Evolutionary conservation across 371 early-diverging fungal genomes (phyloP), one percentile per base, ranked within the genome.

Genomic region (Mortierella sp.): DNA sequence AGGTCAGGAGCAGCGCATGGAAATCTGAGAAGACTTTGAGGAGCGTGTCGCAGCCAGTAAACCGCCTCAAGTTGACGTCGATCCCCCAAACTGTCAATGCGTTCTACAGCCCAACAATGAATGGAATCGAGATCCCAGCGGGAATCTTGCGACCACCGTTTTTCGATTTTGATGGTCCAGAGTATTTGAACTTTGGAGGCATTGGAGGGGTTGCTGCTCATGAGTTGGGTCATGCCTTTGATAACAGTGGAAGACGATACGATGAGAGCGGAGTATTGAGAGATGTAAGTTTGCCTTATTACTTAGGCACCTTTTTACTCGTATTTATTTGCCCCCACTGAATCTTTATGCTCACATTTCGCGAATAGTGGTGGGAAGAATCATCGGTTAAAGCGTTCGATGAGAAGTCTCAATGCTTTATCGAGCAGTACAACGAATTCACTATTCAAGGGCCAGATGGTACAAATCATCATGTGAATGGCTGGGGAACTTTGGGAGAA

Each of bases 401-500:
- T 12, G 67, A 85, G 39, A 76, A 77, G 51, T 73, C 90, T 0
- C 76, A 87, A 67, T 91, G 93, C 75, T 94, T 91, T 80, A 79
- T 91, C 6, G 67, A 90, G 45, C 93, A 93, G 69, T 94, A 92
- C 73, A 84, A 74, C 9, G 71, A 72, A 35, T 43, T n/a, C 11
- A 63, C 76, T 14, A 28, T 73, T 26, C 43, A 55, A 22, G 76
- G 70, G 1, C 45, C 65, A 0, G 70, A 65, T 61, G 75, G 70
- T 30, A 69, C 62, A 30, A 63, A 70, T 9, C 74, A 75, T 30
- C 59, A 84, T 66, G 84, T 93, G 30, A 87, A 91, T 72, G 91
- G 92, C 51, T 76, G 87, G 69, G 62, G 90, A 52, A 94, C 93
- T 0, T 78, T 93, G 8, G 89, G 89, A 26, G 94, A 93, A 76